These are phyloP conservation scores for Colletotrichum australisinense DNA, from an alignment of 2,329 filamentous ascomycete genomes.

Conservation along the genomic window DNA sequence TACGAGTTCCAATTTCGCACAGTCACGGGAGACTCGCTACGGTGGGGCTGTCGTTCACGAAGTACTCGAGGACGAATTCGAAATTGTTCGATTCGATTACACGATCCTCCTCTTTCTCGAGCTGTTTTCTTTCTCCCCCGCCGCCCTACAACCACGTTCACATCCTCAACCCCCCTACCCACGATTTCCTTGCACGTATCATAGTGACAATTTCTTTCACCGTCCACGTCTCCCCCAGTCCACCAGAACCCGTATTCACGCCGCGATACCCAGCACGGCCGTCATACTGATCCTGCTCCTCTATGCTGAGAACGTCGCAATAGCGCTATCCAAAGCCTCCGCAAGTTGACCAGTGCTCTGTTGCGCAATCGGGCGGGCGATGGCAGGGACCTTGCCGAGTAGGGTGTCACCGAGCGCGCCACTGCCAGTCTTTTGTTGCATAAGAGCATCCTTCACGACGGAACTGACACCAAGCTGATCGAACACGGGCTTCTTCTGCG, in stretches of 20 bases:
- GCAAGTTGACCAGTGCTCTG: constrained; percentile 27
- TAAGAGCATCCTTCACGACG: constrained; percentile 14
- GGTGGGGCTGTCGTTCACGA: not conserved
- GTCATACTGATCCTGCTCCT: not conserved
- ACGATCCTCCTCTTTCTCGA: not conserved
- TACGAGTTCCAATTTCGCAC: not conserved
- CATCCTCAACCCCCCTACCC: not conserved
- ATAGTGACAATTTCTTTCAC: not conserved
- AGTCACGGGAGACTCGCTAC: not conserved
- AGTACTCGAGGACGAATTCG: constrained; percentile 8
- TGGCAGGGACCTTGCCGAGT: constrained; percentile 25
- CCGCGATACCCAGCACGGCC: constrained; percentile 22
- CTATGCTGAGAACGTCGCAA: constrained; percentile 17
- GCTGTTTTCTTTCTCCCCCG: not conserved
- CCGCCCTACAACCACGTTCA: not conserved
- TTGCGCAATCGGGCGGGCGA: constrained; percentile 30
- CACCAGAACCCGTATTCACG: not conserved
- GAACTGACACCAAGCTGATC: constrained; percentile 28
- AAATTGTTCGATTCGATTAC: constrained; percentile 25
- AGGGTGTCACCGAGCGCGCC: constrained; percentile 11
- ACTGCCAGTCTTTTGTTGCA: constrained; percentile 23
- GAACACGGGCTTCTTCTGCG: constrained; percentile 29
- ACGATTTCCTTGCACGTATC: not conserved
- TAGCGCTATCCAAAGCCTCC: constrained; percentile 23
- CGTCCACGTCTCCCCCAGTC: not conserved